Conservation (phyloP, 2,329 filamentous ascomycete species). For the Aureobasidium subglaciale region DNA sequence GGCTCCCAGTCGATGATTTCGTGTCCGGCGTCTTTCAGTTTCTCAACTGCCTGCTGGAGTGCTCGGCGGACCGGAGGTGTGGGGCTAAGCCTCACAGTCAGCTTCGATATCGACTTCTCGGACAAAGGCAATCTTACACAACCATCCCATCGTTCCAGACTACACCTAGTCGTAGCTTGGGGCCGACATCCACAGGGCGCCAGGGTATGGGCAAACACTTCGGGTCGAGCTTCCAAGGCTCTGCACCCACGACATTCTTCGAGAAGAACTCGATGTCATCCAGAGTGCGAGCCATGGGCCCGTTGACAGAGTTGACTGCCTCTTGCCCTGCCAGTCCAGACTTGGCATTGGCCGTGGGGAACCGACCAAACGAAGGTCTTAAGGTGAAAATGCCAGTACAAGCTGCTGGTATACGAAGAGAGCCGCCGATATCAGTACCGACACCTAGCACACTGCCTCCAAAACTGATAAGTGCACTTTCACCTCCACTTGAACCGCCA, state of each 20-base stretch:
- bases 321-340: constrained; percentile 60
- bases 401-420: constrained; percentile 49
- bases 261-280: constrained; percentile 42
- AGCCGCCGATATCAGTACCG: constrained; percentile 56
- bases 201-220: constrained; percentile 49
- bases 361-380: constrained; percentile 51
- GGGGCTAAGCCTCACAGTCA: constrained; percentile 30
- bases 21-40: constrained; percentile 44
- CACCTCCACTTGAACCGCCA: constrained; percentile 62
- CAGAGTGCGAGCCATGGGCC: constrained; percentile 52
- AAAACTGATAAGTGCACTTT: constrained; percentile 56
- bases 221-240: constrained; percentile 49
- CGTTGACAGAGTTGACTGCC: constrained; percentile 56
- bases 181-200: constrained; percentile 36
- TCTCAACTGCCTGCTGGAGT: constrained; percentile 47
- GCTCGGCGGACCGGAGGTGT: constrained; percentile 55
- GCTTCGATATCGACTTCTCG: background rate
- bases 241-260: constrained; percentile 34
- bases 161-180: constrained; percentile 54
- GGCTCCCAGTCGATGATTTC: constrained; percentile 52
- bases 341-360: constrained; percentile 48
- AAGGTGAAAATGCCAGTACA: constrained; percentile 53
- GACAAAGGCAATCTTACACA: constrained; percentile 19
- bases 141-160: constrained; percentile 55
- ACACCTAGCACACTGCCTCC: constrained; percentile 54